A percentile compares a stretch with the other conserved stretches of the same genome.
phyloP scores from a whole-genome alignment of 148 eudicot species.

The Rheum nobile region DNA sequence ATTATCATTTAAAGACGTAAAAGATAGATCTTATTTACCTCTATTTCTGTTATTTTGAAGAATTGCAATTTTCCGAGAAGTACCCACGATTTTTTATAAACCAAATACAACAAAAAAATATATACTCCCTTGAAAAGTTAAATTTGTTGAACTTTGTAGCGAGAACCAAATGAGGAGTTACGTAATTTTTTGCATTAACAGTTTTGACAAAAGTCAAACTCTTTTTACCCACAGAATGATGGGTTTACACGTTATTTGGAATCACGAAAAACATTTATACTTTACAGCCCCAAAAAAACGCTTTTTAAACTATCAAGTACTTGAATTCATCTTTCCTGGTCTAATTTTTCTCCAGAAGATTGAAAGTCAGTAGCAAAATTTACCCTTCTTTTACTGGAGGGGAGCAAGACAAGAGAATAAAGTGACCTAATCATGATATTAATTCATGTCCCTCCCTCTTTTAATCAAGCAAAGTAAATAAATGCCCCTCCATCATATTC shows the following conservation, averaged over 20 bases:
- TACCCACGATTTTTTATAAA: too few relatives aligned
- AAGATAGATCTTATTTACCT: too few relatives aligned
- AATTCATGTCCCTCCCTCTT: background rate
- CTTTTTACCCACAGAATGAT: background rate
- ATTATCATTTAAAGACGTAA: too few relatives aligned
- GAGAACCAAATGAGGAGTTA: too few relatives aligned
- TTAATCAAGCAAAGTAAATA: background rate
- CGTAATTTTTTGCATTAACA: too few relatives aligned
- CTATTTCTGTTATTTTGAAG: too few relatives aligned
- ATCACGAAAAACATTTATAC: background rate
- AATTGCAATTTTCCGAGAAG: too few relatives aligned
- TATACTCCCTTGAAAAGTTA: too few relatives aligned
- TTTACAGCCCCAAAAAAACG: background rate
- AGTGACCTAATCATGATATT: background rate
- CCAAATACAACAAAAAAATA: too few relatives aligned
- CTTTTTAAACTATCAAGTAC: background rate
- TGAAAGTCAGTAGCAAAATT: background rate
- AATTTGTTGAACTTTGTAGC: too few relatives aligned
- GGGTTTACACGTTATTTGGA: conserved; percentile 2
- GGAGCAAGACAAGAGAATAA: background rate
- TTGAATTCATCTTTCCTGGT: background rate
- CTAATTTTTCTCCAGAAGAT: conserved; percentile 2
- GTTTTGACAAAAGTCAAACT: background rate
- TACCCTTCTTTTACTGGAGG: background rate
- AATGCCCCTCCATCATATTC: background rate